Percentiles rank a stretch among this genome's conserved stretches.
Conservation (phyloP, 1,284 basidiomycete genomes). For the Tilletiaria anomala region DNA sequence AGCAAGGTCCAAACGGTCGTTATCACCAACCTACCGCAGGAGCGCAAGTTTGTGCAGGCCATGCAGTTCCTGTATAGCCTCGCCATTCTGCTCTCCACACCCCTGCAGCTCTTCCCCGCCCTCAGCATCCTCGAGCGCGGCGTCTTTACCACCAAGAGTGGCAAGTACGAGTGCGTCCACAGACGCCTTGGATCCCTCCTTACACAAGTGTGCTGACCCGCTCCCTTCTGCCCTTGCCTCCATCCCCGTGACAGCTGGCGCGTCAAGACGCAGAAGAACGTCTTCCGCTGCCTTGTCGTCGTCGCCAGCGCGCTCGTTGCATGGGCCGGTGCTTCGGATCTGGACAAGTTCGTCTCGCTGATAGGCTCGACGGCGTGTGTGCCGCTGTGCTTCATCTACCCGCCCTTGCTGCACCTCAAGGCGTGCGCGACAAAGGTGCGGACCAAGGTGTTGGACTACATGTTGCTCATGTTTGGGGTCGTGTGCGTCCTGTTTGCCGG, state of each 20-base stretch:
- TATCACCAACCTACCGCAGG: slow-evolving; percentile 78
- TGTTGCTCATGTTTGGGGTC: slow-evolving; percentile 66
- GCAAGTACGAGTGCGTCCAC: slow-evolving; percentile 69
- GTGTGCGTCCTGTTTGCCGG: slow-evolving; percentile 74
- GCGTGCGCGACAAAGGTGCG: slow-evolving; percentile 61
- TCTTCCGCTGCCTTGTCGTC: slow-evolving; percentile 66
- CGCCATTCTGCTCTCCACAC: slow-evolving; percentile 84
- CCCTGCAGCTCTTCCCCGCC: slow-evolving; percentile 82
- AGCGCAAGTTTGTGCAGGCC: slow-evolving; percentile 72
- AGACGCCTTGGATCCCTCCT: neutral
- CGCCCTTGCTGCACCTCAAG: slow-evolving; percentile 81
- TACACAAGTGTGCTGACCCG: neutral
- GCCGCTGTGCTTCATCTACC: slow-evolving; percentile 81
- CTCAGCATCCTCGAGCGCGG: slow-evolving; percentile 94
- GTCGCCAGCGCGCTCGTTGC: slow-evolving; percentile 60
- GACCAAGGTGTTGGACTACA: slow-evolving; percentile 60
- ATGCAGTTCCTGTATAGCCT: slow-evolving; percentile 49
- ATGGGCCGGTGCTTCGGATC: slow-evolving; percentile 69
- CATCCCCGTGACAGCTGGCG: slow-evolving; percentile 22
- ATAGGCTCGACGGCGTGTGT: slow-evolving; percentile 89
- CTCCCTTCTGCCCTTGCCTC: neutral
- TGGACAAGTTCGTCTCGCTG: slow-evolving; percentile 93
- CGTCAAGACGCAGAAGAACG: slow-evolving; percentile 73
- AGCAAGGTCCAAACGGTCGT: slow-evolving; percentile 80
- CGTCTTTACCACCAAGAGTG: slow-evolving; percentile 59